Conservation (phyloP, 2,329 filamentous ascomycete genomes). For the Fusarium humuli region DNA sequence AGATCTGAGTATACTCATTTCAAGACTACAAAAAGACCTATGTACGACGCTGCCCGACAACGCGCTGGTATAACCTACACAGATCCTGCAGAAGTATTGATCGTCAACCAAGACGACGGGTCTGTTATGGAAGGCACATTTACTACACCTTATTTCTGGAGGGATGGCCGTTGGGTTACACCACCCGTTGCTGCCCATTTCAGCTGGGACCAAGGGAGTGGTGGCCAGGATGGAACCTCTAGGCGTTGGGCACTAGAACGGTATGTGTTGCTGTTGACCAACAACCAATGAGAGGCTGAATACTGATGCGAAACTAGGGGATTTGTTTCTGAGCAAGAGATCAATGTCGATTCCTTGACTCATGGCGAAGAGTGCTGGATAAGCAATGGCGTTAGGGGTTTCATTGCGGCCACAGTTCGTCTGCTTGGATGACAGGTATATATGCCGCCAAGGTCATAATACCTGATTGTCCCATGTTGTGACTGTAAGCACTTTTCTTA, state of each 20-base stretch:
- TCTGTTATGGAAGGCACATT: constrained; percentile 88
- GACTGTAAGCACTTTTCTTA: not conserved
- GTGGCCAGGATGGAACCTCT: constrained; percentile 85
- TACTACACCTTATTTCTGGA: constrained; percentile 85
- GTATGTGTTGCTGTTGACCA: constrained; percentile 52
- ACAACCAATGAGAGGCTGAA: not conserved
- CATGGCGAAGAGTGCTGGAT: constrained; percentile 87
- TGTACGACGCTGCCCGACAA: constrained; percentile 77
- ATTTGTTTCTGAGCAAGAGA: constrained; percentile 73
- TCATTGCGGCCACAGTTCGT: constrained; percentile 64
- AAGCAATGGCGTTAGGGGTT: constrained; percentile 88
- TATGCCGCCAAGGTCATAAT: not conserved
- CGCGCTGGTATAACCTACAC: constrained; percentile 66
- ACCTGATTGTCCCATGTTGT: not conserved
- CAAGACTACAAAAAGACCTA: constrained; percentile 82
- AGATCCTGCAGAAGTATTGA: constrained; percentile 76
- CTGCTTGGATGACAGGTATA: constrained; percentile 27
- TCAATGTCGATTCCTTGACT: constrained; percentile 69
- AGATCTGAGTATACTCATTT: constrained; percentile 78
- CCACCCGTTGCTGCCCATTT: constrained; percentile 69
- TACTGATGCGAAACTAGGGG: constrained; percentile 51
- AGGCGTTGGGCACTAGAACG: constrained; percentile 84
- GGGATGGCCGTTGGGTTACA: constrained; percentile 80
- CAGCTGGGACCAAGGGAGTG: constrained; percentile 62
- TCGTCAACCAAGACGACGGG: constrained; percentile 70